Evolutionary conservation across 129 eudicot species (phyloP).

Genomic region (Solidago caesia): DNA sequence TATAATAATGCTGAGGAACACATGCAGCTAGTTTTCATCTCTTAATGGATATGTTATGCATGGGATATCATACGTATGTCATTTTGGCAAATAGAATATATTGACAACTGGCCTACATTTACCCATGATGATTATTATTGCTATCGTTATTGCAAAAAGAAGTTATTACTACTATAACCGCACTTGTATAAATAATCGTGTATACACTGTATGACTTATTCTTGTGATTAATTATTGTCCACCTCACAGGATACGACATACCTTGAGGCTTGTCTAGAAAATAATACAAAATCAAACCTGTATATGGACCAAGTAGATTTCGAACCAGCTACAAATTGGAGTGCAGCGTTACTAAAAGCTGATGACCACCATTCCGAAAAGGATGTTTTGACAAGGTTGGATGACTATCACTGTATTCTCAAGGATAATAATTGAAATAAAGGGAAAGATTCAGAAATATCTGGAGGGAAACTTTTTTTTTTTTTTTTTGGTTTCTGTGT

Average conservation of each 20-base stretch:
- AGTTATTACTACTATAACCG: constrained; percentile 3
- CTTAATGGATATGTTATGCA: constrained; percentile 3
- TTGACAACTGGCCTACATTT: neutral
- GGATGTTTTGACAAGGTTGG: constrained; percentile 41
- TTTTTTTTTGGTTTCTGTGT: neutral
- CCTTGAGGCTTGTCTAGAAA: constrained; percentile 94
- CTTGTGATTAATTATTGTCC: constrained; percentile 16
- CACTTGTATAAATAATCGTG: neutral
- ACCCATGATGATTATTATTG: neutral
- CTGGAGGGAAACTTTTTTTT: neutral
- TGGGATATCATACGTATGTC: neutral
- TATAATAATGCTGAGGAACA: constrained; percentile 13
- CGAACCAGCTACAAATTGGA: constrained; percentile 87
- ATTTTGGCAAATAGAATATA: constrained; percentile 14
- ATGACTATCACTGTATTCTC: neutral
- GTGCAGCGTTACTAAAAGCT: constrained; percentile 64
- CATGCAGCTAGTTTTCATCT: neutral
- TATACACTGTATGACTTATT: constrained; percentile 3
- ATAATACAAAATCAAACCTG: constrained; percentile 88
- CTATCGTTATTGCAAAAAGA: neutral
- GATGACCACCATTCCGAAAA: constrained; percentile 50
- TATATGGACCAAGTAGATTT: constrained; percentile 99
- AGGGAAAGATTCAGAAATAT: neutral
- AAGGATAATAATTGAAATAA: neutral
- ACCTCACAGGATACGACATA: constrained; percentile 79